These are phyloP conservation scores for Amanita muscaria DNA, from an alignment of 768 basidiomycete genomes.

Conservation along the genomic window DNA sequence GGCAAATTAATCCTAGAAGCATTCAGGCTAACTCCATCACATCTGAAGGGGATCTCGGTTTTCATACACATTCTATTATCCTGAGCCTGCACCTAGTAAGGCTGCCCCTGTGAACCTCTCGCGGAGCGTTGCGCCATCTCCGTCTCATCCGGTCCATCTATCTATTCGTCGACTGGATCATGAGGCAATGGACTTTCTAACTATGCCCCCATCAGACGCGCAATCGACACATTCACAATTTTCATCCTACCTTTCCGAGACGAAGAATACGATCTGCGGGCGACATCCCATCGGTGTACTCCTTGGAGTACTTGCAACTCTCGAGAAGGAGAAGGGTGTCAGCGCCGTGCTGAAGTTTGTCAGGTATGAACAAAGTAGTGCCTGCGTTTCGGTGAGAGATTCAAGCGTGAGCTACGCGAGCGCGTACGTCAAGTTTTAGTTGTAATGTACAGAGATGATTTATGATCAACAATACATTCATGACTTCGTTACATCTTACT, in stretches of 20 bases:
- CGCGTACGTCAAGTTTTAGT: slow-evolving; percentile 64
- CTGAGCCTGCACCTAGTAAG: slow-evolving; percentile 43
- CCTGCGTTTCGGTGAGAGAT: slow-evolving; percentile 56
- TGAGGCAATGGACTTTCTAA: slow-evolving; percentile 72
- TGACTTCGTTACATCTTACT: too few relatives aligned
- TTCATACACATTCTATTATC: slow-evolving; percentile 82
- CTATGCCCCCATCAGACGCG: slow-evolving; percentile 45
- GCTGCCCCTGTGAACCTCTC: slow-evolving; percentile 42
- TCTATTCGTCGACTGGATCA: slow-evolving; percentile 83
- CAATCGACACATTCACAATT: slow-evolving; percentile 53
- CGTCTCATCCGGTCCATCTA: slow-evolving; percentile 62
- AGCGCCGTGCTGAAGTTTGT: slow-evolving; percentile 65
- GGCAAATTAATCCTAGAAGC: slow-evolving; percentile 13
- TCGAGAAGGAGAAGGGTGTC: slow-evolving; percentile 36
- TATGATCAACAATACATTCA: neutral
- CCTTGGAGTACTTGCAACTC: slow-evolving; percentile 58
- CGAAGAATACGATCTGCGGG: slow-evolving; percentile 95
- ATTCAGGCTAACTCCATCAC: neutral
- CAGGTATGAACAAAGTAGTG: slow-evolving; percentile 87
- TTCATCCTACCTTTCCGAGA: slow-evolving; percentile 55
- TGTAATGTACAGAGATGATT: slow-evolving; percentile 2
- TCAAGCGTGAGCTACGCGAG: slow-evolving; percentile 97
- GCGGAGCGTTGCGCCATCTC: slow-evolving; percentile 28
- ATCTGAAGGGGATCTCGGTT: slow-evolving; percentile 78
- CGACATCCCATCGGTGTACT: slow-evolving; percentile 93